These are phyloP conservation scores for Solanum chiquidenum DNA, from an alignment of 257 asterid species.

Conservation along the genomic window DNA sequence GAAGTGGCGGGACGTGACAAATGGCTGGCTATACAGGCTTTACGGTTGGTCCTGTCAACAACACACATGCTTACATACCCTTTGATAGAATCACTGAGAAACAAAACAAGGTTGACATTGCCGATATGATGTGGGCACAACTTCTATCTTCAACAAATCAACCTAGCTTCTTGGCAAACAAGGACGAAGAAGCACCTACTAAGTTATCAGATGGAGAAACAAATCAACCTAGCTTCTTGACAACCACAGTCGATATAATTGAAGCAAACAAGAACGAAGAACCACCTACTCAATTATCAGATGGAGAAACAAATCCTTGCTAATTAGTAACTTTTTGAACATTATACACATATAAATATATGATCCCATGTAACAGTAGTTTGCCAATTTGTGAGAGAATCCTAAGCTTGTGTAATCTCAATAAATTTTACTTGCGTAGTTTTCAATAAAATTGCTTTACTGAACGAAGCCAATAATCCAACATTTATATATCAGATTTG, in stretches of 20 bases:
- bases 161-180: background rate
- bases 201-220: slow-evolving; percentile 8
- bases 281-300: slow-evolving; percentile 10
- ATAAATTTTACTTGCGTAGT: no score
- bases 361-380: background rate
- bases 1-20: no score
- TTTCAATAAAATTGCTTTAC: no score
- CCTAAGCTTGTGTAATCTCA: no score
- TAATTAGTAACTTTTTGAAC: background rate
- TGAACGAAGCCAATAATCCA: no score
- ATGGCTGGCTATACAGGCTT: background rate
- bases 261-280: slow-evolving; percentile 18
- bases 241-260: background rate
- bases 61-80: background rate
- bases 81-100: background rate
- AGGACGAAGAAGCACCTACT: slow-evolving; percentile 13
- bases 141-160: background rate
- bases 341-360: background rate
- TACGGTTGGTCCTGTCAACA: background rate
- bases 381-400: no score
- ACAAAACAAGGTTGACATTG: background rate
- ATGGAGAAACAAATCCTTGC: background rate
- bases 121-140: background rate
- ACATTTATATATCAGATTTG: no score
- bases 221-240: background rate